Conservation (phyloP, 192 early-diverging fungal species). For the Podila horticola region DNA sequence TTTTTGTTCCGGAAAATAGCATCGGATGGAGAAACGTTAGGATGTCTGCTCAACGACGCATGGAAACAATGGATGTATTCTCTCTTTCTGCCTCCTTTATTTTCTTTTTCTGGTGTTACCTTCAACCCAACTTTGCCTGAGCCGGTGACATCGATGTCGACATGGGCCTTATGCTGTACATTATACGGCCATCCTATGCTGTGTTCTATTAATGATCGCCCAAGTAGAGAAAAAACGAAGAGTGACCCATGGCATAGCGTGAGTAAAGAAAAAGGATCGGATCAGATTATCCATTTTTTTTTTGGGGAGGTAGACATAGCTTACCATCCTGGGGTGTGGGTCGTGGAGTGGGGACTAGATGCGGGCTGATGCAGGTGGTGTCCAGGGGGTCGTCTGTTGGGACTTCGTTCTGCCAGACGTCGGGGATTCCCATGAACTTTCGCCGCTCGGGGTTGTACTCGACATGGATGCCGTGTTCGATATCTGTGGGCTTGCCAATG, state of each 20-base stretch:
- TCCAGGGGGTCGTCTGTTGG: constrained; percentile 64
- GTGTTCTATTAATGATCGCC: constrained; percentile 18
- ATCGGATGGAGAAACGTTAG: neutral
- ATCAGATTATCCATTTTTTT: neutral
- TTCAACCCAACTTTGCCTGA: constrained; percentile 15
- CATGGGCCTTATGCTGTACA: constrained; percentile 62
- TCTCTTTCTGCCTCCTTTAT: neutral
- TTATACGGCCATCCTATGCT: constrained; percentile 64
- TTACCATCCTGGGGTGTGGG: neutral
- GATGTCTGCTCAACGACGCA: neutral
- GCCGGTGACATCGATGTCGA: constrained; percentile 53
- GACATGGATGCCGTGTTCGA: constrained; percentile 68
- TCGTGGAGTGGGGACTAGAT: constrained; percentile 58
- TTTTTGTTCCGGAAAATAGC: neutral
- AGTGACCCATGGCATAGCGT: neutral
- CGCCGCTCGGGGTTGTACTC: constrained; percentile 61
- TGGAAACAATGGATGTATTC: neutral
- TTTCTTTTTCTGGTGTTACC: constrained; percentile 14
- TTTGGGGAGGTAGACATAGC: too few relatives aligned
- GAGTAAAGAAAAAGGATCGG: constrained; percentile 1
- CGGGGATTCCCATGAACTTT: constrained; percentile 68
- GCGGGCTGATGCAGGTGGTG: constrained; percentile 62
- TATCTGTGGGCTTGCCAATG: constrained; percentile 63
- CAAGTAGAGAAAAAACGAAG: neutral
- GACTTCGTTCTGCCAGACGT: constrained; percentile 63